Evolutionary conservation across 2,329 filamentous ascomycete species (phyloP).

Genomic region (Sarocladiaceae sp.): DNA sequence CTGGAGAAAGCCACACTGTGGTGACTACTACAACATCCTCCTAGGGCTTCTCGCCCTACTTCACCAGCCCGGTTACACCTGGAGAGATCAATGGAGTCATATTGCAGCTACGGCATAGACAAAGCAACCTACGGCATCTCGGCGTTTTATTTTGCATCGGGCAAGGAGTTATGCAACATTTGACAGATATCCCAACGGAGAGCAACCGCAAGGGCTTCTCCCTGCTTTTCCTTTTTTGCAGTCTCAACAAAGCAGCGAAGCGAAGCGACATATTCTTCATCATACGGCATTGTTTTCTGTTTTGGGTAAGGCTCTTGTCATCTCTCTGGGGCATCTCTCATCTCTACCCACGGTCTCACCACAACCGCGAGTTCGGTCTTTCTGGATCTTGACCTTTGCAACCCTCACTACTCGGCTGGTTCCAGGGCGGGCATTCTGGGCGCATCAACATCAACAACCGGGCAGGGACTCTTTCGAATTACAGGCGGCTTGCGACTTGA

Average conservation of each 20-base stretch:
- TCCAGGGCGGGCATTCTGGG: constrained; percentile 38
- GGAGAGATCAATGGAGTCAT: constrained; percentile 25
- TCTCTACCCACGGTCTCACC: constrained; percentile 22
- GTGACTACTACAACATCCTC: constrained; percentile 37
- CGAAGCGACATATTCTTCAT: constrained; percentile 11
- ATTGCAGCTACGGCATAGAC: constrained; percentile 30
- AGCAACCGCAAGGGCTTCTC: constrained; percentile 22
- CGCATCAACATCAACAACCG: constrained; percentile 40
- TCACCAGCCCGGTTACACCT: constrained; percentile 22
- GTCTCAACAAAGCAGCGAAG: constrained; percentile 9
- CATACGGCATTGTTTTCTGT: constrained; percentile 29
- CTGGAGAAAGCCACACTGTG: constrained; percentile 40
- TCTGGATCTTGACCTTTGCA: constrained; percentile 31
- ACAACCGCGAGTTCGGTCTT: constrained; percentile 44
- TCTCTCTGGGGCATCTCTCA: constrained; percentile 28
- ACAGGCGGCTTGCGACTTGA: constrained; percentile 38
- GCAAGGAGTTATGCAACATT: constrained; percentile 28
- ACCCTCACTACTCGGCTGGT: constrained; percentile 50
- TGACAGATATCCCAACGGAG: constrained; percentile 11
- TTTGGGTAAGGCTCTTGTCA: constrained; percentile 24
- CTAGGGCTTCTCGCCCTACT: constrained; percentile 26
- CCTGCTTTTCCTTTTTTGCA: constrained; percentile 16
- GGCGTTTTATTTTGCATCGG: constrained; percentile 36
- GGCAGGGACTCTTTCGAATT: constrained; percentile 34
- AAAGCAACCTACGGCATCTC: constrained; percentile 26